Evolutionary conservation across 2,329 filamentous ascomycete genomes (phyloP), one percentile per base, ranked within the genome.

Genomic region (Ophiosphaerella korrae): DNA sequence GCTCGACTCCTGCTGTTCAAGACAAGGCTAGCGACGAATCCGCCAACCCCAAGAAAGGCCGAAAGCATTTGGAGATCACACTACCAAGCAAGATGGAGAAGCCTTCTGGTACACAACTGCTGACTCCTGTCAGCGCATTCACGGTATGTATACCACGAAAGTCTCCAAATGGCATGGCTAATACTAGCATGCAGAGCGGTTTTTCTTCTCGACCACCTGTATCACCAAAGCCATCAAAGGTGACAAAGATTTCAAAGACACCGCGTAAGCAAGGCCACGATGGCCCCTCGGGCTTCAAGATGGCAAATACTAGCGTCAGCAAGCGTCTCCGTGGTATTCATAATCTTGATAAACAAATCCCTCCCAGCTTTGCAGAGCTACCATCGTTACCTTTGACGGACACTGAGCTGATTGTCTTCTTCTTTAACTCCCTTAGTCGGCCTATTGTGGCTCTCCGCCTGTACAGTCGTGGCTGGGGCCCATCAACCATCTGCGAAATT

Each of bases 371-470:
- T 6, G 52, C 57, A 0, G 44, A 53, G 2, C 45, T 72, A 0
- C 69, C 69, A 0, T 7, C 47, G 0, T 29, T 72, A 0, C 67
- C 68, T 0, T 48, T 72, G 0, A 72, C 66, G 0, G 66, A 72
- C 18, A 54, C 42, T 0, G 69, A 72, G 21, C 12, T 72, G 0
- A 59, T 71, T 2, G 63, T 71, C 0, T 71, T 64, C 55, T 70
- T 71, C 55, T 72, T 67, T 54, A 66, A 71, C n/a, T 59, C 59
- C 0, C 29, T 68, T 0, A 41, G 48, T 0, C 61, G 62, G 0
- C 66, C 68, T 1, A 48, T 57, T 0, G 64, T 71, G 7, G 50
- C 68, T 0, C 42, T 68, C 0, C 66, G 69, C 1, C 56, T 72
- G 0, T 67, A 68, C 34, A 48, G 58, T 0, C 64, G 65, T 3